Conservation (phyloP, 169 alveolate species). For the Plasmodium cynomolgi region DNA sequence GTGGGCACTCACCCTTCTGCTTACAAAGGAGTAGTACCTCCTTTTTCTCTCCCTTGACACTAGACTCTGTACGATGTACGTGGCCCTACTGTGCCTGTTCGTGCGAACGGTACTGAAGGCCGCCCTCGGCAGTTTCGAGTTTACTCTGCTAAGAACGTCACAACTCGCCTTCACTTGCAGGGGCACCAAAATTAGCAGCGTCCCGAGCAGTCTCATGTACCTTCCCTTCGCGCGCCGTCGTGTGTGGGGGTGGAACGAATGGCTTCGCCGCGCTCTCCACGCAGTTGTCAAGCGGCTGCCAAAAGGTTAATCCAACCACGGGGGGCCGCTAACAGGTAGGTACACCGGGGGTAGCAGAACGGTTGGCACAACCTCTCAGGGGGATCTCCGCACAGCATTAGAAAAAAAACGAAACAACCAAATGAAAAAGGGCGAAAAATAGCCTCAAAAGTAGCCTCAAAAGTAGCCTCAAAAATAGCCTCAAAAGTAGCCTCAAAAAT, state of each 20-base stretch:
- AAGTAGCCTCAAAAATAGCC: background rate
- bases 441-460: background rate
- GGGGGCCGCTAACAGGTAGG: too few relatives aligned
- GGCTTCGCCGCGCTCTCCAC: background rate
- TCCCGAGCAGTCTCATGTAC: background rate
- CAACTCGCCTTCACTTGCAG: background rate
- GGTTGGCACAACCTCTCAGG: background rate
- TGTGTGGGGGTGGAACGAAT: background rate
- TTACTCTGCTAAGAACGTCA: background rate
- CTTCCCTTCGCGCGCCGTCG: background rate
- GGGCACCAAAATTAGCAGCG: background rate
- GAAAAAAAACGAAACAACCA: background rate
- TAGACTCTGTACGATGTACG: background rate
- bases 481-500: background rate
- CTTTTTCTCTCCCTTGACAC: background rate
- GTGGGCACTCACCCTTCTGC: background rate
- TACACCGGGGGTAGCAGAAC: background rate
- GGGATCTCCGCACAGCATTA: background rate
- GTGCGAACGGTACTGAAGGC: background rate
- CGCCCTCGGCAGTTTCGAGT: background rate
- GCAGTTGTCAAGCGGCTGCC: background rate
- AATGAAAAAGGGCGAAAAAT: background rate
- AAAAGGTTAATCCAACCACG: background rate
- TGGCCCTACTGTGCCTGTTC: background rate
- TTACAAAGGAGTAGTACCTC: background rate